phyloP scores from a whole-genome alignment of 768 basidiomycete species.

The Pleurotus giganteus region DNA sequence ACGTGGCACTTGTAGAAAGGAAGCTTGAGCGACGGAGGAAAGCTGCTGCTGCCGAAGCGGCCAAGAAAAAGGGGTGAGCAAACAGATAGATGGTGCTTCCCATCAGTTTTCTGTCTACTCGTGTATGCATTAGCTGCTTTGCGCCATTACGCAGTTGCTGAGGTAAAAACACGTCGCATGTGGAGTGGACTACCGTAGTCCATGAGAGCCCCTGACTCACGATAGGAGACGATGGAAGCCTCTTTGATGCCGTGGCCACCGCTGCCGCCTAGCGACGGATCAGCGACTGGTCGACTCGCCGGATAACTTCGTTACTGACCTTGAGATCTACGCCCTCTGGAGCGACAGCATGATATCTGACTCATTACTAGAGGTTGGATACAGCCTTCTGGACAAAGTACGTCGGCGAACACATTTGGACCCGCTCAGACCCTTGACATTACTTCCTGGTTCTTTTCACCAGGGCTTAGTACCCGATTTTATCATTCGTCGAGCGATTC shows the following conservation, averaged over 20 bases:
- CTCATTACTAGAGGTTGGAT: slow-evolving; percentile 33
- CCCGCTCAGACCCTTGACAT: not conserved
- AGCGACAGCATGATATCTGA: slow-evolving; percentile 13
- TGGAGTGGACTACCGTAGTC: too few relatives aligned
- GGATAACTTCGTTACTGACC: not conserved
- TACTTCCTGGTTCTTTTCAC: not conserved
- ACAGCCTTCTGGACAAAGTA: slow-evolving; percentile 27
- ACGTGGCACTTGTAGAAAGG: slow-evolving; percentile 19
- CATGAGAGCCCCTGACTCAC: too few relatives aligned
- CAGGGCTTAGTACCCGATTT: slow-evolving; percentile 66
- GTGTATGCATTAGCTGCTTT: too few relatives aligned
- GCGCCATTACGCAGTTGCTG: too few relatives aligned
- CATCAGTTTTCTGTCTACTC: too few relatives aligned
- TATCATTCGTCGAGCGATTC: slow-evolving; percentile 32
- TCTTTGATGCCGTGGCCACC: too few relatives aligned
- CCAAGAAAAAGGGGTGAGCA: not conserved
- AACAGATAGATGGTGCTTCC: too few relatives aligned
- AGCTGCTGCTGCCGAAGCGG: slow-evolving; percentile 3
- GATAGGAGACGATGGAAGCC: too few relatives aligned
- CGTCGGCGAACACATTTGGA: slow-evolving; percentile 12
- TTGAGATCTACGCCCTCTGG: not conserved
- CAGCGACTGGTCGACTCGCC: too few relatives aligned
- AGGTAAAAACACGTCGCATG: too few relatives aligned
- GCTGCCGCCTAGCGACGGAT: too few relatives aligned
- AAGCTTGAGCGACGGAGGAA: slow-evolving; percentile 16